Conservation (phyloP, 805 yeast species). For the Candida morakotiae region DNA sequence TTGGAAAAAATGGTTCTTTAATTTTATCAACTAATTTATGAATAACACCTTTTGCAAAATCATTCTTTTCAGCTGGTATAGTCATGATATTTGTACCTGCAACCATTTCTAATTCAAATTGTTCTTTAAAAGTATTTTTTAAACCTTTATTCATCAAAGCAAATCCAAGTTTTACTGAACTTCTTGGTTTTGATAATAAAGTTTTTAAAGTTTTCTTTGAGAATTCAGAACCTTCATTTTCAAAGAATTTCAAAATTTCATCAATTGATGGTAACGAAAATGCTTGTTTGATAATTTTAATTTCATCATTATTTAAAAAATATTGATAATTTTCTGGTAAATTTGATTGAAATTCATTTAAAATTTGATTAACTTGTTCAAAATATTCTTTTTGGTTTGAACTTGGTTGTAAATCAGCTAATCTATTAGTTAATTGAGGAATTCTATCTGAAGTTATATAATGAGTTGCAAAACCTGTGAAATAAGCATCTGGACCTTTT, state of each 20-base stretch:
- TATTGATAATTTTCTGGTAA: constrained; percentile 61
- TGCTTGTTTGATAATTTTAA: constrained; percentile 62
- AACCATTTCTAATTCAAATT: constrained; percentile 68
- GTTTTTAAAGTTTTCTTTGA: constrained; percentile 55
- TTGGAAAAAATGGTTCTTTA: constrained; percentile 37
- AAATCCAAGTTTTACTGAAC: constrained; percentile 72
- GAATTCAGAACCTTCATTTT: constrained; percentile 57
- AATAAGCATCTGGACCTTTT: constrained; percentile 74
- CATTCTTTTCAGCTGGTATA: constrained; percentile 46
- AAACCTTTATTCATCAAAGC: constrained; percentile 63
- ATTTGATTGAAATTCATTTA: constrained; percentile 70
- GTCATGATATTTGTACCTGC: constrained; percentile 72
- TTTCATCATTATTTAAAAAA: constrained; percentile 51
- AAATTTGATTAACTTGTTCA: constrained; percentile 61
- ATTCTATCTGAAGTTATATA: constrained; percentile 68
- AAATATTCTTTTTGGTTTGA: constrained; percentile 34
- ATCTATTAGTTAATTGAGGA: constrained; percentile 57
- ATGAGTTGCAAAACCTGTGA: constrained; percentile 87
- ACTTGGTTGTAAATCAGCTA: constrained; percentile 56
- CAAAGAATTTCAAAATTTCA: constrained; percentile 51
- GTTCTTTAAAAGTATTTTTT: constrained; percentile 53
- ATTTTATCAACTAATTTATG: constrained; percentile 61
- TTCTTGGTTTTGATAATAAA: constrained; percentile 64
- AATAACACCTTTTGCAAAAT: constrained; percentile 67
- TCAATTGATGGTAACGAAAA: constrained; percentile 55